These are phyloP conservation scores for Xylariaceae sp. DNA, from an alignment of 2,329 filamentous ascomycete species.

Conservation along the genomic window DNA sequence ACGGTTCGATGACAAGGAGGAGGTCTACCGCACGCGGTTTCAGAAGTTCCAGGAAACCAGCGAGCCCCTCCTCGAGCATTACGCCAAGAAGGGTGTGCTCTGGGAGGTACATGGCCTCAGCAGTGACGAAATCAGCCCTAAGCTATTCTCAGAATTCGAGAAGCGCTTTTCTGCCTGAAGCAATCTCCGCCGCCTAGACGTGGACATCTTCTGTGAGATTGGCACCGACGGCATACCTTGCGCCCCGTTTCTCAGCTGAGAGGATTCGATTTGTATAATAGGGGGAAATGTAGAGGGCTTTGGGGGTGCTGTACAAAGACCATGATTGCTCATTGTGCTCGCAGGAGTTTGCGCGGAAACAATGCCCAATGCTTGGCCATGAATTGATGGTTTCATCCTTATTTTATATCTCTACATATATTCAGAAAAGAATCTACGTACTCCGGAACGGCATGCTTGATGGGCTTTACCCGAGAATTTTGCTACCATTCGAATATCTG, in stretches of 20 bases:
- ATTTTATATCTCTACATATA: too few relatives aligned
- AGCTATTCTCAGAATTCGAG: conserved; percentile 80
- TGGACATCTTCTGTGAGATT: neutral
- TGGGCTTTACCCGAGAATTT: too few relatives aligned
- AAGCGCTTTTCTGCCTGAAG: conserved; percentile 55
- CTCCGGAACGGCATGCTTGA: too few relatives aligned
- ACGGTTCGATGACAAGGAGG: conserved; percentile 80
- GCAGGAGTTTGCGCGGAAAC: neutral
- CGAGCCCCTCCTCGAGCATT: conserved; percentile 81
- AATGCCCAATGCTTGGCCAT: too few relatives aligned
- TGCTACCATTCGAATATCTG: too few relatives aligned
- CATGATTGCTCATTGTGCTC: neutral
- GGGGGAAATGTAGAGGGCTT: neutral
- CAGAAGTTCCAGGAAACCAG: conserved; percentile 85
- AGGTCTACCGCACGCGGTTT: conserved; percentile 78
- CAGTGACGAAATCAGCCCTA: conserved; percentile 94
- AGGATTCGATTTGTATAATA: conserved; percentile 7
- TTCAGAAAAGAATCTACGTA: too few relatives aligned
- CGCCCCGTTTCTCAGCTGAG: too few relatives aligned
- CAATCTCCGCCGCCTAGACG: too few relatives aligned
- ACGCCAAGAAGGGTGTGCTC: conserved; percentile 77
- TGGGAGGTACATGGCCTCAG: conserved; percentile 85
- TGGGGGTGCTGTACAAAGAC: neutral
- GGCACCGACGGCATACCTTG: too few relatives aligned
- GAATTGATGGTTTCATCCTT: too few relatives aligned